A percentile compares a stretch with the other conserved stretches of the same genome.
Conservation (phyloP, 768 basidiomycete species). For the Cystobasidium onofrii region DNA sequence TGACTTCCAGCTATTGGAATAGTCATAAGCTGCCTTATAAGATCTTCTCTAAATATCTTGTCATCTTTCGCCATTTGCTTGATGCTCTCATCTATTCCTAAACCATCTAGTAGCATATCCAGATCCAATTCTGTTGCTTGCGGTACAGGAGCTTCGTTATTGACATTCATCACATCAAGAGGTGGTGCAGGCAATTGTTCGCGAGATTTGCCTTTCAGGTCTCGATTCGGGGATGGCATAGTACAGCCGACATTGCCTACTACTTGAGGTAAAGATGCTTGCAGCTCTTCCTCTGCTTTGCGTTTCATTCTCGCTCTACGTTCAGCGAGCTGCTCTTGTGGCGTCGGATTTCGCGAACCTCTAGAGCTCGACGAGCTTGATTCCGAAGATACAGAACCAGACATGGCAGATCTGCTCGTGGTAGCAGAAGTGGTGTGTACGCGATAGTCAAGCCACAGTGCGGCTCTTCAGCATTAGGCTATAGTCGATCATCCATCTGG, state of each 20-base stretch:
- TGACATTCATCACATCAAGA: background rate
- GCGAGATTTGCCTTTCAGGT: background rate
- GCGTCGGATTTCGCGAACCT: background rate
- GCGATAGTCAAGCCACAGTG: too few relatives aligned
- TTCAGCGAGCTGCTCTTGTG: conserved; percentile 4
- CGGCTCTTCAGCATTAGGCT: too few relatives aligned
- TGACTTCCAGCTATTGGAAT: background rate
- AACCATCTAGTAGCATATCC: conserved; percentile 25
- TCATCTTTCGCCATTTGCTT: background rate
- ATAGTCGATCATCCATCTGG: too few relatives aligned
- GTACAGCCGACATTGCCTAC: background rate
- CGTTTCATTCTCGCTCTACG: background rate
- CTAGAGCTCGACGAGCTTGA: background rate
- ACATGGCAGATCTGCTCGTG: too few relatives aligned
- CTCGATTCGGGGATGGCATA: background rate
- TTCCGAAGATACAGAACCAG: background rate
- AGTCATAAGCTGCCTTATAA: background rate
- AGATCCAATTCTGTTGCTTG: background rate
- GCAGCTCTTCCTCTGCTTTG: background rate
- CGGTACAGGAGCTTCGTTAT: background rate
- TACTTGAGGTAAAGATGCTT: background rate
- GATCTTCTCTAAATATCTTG: background rate
- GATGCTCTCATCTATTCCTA: conserved; percentile 4
- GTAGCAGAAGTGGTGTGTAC: too few relatives aligned
- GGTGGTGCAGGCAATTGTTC: background rate